Percentiles rank a stretch among this genome's conserved stretches.
These are phyloP conservation scores for Colletotrichum trifolii DNA, from an alignment of 2,329 filamentous ascomycete genomes.

Conservation along the genomic window DNA sequence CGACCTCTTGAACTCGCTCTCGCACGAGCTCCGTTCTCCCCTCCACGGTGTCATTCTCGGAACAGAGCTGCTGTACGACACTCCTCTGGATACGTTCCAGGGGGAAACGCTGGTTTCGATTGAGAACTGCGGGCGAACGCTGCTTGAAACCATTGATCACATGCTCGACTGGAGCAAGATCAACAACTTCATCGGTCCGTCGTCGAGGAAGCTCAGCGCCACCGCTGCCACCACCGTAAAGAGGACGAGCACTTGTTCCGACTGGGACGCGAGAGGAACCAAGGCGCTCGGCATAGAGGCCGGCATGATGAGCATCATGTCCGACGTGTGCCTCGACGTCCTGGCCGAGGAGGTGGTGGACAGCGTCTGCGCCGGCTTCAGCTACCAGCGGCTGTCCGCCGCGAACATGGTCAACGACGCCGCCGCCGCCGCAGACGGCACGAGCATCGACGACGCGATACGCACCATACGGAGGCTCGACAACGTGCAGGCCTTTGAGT, in stretches of 20 bases:
- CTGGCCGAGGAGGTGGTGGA: constrained; percentile 53
- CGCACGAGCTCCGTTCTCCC: constrained; percentile 70
- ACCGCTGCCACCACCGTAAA: background rate
- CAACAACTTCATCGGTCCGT: constrained; percentile 43
- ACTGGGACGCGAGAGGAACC: constrained; percentile 19
- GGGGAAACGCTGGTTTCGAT: constrained; percentile 56
- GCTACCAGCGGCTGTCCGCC: constrained; percentile 43
- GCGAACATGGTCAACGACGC: constrained; percentile 2
- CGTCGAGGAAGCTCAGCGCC: background rate
- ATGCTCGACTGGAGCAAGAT: constrained; percentile 57
- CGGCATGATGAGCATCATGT: constrained; percentile 39
- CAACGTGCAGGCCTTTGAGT: constrained; percentile 36
- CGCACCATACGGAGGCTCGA: constrained; percentile 31
- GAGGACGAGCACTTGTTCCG: constrained; percentile 17
- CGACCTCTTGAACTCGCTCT: constrained; percentile 69
- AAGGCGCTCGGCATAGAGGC: constrained; percentile 25
- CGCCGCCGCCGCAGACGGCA: constrained; percentile 12
- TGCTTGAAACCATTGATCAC: constrained; percentile 61
- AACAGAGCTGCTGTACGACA: constrained; percentile 65
- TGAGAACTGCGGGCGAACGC: constrained; percentile 55
- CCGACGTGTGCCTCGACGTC: constrained; percentile 45
- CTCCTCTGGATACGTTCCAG: constrained; percentile 55
- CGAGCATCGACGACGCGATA: constrained; percentile 19
- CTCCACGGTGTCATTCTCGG: constrained; percentile 69
- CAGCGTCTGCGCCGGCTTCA: constrained; percentile 49